These are phyloP conservation scores for Pythium chondricola DNA, from an alignment of 352 stramenopile species.

Conservation along the genomic window DNA sequence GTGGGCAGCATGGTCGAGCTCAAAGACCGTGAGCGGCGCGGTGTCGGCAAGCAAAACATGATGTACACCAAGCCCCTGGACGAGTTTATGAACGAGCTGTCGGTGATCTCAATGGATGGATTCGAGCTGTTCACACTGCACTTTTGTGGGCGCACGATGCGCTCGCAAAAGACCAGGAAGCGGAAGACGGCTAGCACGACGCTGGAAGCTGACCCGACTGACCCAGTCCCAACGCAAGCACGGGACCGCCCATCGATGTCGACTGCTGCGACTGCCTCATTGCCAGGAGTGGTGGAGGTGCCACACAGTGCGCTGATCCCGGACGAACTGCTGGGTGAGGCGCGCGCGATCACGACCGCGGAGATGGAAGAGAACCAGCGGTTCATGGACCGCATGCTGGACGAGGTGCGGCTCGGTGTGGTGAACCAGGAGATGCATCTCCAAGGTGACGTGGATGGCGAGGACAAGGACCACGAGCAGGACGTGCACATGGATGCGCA, in stretches of 20 bases:
- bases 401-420: constrained; percentile 55
- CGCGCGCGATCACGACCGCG: constrained; percentile 31
- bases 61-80: constrained; percentile 66
- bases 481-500: constrained; percentile 35
- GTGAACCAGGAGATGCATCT: constrained; percentile 42
- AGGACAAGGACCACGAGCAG: constrained; percentile 24
- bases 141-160: constrained; percentile 66
- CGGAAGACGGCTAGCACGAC: constrained; percentile 19
- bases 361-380: constrained; percentile 66
- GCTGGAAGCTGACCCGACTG: neutral
- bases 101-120: constrained; percentile 56
- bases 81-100: constrained; percentile 62
- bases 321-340: constrained; percentile 38
- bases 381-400: constrained; percentile 76
- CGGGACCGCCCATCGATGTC: neutral
- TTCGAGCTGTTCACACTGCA: constrained; percentile 73
- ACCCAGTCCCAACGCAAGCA: no score
- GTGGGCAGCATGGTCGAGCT: constrained; percentile 77
- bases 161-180: constrained; percentile 71
- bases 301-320: constrained; percentile 26
- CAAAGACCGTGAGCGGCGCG: constrained; percentile 75
- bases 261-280: neutral
- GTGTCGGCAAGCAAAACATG: constrained; percentile 84
- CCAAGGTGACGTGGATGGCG: constrained; percentile 31
- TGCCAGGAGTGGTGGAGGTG: neutral